Percentiles rank a stretch among this genome's conserved stretches.
These are phyloP conservation scores for Trichoderma breve DNA, from an alignment of 2,329 filamentous ascomycete species.

Conservation along the genomic window DNA sequence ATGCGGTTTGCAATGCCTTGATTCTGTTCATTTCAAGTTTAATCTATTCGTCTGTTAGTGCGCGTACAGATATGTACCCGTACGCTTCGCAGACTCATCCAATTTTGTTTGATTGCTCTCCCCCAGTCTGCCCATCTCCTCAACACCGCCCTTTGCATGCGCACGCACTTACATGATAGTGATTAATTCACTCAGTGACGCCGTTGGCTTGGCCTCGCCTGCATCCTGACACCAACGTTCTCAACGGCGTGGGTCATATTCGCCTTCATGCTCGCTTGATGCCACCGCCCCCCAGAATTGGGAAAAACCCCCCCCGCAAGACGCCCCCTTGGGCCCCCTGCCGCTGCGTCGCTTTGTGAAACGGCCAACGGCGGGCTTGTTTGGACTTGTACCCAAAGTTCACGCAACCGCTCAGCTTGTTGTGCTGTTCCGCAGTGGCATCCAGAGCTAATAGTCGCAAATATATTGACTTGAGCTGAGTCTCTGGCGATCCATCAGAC, in stretches of 20 bases:
- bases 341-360: slow-evolving; percentile 5
- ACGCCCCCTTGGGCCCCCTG: neutral
- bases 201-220: neutral
- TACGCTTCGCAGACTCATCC: neutral
- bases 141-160: neutral
- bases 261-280: neutral
- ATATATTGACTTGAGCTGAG: neutral
- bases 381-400: neutral
- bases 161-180: neutral
- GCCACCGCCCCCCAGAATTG: slow-evolving; percentile 2
- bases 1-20: neutral
- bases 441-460: neutral
- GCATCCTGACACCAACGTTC: neutral
- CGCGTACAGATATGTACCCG: neutral
- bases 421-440: neutral
- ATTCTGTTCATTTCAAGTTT: neutral
- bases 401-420: neutral
- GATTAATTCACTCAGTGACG: slow-evolving; percentile 4
- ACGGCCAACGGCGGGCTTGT: neutral
- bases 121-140: neutral
- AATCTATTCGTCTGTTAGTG: neutral
- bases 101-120: neutral
- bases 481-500: neutral
- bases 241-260: neutral
- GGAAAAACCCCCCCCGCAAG: neutral